Percentiles rank a stretch among this genome's conserved stretches.
These are phyloP conservation scores for Bruguiera gymnorhiza DNA, from an alignment of 345 rosid genomes.

Conservation along the genomic window DNA sequence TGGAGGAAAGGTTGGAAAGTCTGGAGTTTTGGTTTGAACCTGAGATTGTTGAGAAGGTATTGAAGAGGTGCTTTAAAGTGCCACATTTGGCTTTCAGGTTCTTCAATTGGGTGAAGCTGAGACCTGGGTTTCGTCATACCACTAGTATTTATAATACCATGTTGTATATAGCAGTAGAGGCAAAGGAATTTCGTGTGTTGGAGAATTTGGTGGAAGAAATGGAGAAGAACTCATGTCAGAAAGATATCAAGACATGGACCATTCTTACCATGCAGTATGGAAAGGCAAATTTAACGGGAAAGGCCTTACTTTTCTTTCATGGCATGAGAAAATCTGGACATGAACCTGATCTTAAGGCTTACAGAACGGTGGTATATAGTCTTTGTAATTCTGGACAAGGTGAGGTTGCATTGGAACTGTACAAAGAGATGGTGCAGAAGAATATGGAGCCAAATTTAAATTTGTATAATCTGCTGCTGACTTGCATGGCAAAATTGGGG, in stretches of 20 bases:
- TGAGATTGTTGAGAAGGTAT: conserved; percentile 64
- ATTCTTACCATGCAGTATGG: conserved; percentile 64
- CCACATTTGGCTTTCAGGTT: conserved; percentile 70
- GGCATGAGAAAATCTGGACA: conserved; percentile 56
- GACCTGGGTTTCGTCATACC: conserved; percentile 45
- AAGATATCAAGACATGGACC: conserved; percentile 64
- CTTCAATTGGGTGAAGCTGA: conserved; percentile 63
- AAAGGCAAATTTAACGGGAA: conserved; percentile 56
- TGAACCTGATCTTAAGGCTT: conserved; percentile 50
- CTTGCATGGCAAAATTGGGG: conserved; percentile 45
- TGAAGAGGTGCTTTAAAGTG: conserved; percentile 73
- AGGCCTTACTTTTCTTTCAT: conserved; percentile 53
- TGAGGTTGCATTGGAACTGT: conserved; percentile 65
- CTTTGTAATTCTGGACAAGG: conserved; percentile 57
- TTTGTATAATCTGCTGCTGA: conserved; percentile 53
- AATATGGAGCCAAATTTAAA: conserved; percentile 49
- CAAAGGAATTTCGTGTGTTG: conserved; percentile 39
- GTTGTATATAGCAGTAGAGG: conserved; percentile 64
- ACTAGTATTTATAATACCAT: conserved; percentile 55
- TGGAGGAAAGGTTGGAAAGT: conserved; percentile 64
- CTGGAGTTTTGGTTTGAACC: conserved; percentile 41
- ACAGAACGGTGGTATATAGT: conserved; percentile 41
- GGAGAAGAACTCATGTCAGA: conserved; percentile 52
- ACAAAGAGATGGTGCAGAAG: conserved; percentile 61
- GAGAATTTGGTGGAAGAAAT: conserved; percentile 58